These are phyloP conservation scores for Schizonepeta tenuifolia DNA, from an alignment of 257 asterid genomes.

Conservation along the genomic window DNA sequence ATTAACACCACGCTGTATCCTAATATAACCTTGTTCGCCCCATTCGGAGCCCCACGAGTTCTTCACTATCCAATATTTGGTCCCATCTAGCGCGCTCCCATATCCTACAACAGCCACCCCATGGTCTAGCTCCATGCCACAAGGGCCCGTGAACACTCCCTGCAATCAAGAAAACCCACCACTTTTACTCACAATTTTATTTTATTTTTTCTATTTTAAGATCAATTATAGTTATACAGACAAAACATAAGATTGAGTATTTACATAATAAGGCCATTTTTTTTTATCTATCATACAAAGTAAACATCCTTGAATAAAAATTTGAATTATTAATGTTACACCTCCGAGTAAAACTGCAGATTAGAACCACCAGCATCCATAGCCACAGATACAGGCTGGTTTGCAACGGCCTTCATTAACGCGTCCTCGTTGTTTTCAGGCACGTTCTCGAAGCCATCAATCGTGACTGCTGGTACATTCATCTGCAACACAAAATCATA, in stretches of 20 bases:
- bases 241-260: too few relatives aligned
- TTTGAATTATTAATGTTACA: neutral
- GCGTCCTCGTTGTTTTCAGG: conserved; percentile 76
- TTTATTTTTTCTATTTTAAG: neutral
- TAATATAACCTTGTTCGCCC: conserved; percentile 77
- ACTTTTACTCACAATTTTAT: neutral
- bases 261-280: too few relatives aligned
- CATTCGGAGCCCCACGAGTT: conserved; percentile 73
- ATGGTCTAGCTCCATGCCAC: conserved; percentile 80
- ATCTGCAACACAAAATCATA: conserved; percentile 39
- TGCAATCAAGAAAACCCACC: conserved; percentile 18
- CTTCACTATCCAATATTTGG: conserved; percentile 77
- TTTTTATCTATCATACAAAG: neutral
- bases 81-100: conserved; percentile 67
- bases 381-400: conserved; percentile 87
- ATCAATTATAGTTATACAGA: too few relatives aligned
- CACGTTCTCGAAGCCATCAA: conserved; percentile 80
- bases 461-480: conserved; percentile 75
- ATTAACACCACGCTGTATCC: conserved; percentile 55
- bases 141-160: conserved; percentile 67
- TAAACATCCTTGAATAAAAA: neutral
- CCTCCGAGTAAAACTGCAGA: conserved; percentile 88
- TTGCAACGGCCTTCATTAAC: conserved; percentile 80
- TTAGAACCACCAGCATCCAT: conserved; percentile 77
- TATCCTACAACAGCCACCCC: conserved; percentile 78